These are phyloP conservation scores for Benincasa hispida DNA, from an alignment of 306 rosid genomes.

Conservation along the genomic window DNA sequence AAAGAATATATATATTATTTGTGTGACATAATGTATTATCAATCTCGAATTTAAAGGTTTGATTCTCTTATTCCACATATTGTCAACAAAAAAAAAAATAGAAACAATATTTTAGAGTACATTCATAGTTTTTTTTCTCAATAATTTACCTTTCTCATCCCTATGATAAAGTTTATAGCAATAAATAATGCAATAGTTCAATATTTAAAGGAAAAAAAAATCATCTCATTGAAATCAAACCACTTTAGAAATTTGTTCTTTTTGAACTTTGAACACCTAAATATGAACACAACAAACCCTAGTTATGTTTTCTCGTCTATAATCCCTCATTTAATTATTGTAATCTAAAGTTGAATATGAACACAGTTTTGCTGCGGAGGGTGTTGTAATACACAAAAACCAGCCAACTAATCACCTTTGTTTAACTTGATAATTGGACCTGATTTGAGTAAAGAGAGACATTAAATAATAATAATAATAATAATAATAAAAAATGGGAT, in stretches of 20 bases:
- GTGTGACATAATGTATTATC: too few species aligned
- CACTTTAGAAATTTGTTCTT: background rate
- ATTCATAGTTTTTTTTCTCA: too few species aligned
- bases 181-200: too few species aligned
- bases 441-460: background rate
- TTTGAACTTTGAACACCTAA: background rate
- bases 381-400: background rate
- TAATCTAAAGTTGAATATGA: background rate
- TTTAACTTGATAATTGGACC: background rate
- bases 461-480: background rate
- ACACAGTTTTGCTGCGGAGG: background rate
- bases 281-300: background rate
- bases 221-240: background rate
- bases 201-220: background rate
- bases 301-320: background rate
- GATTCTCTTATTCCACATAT: too few species aligned
- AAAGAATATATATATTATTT: too few species aligned
- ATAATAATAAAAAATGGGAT: background rate
- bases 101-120: too few species aligned
- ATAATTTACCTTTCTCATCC: too few species aligned
- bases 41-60: too few species aligned
- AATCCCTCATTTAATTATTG: background rate
- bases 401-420: background rate
- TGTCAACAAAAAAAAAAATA: too few species aligned
- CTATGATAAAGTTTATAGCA: too few species aligned